phyloP scores from a whole-genome alignment of 345 rosid species.

The Pseudoturritis turrita region DNA sequence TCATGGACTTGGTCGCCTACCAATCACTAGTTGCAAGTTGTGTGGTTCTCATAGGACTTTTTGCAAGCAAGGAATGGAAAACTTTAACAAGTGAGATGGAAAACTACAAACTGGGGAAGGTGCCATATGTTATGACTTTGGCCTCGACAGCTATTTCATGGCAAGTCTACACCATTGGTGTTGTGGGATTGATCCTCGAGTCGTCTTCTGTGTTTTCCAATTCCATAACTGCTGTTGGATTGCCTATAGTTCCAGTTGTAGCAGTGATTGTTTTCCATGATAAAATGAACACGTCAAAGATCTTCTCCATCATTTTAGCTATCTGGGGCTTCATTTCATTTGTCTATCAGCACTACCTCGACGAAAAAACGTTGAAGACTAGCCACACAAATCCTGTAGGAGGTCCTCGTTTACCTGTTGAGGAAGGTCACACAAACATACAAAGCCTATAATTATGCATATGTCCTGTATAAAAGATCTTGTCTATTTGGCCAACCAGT shows the following conservation, averaged over 20 bases:
- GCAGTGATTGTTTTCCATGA: slow-evolving; percentile 50
- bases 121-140: slow-evolving; percentile 44
- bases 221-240: slow-evolving; percentile 37
- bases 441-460: background rate
- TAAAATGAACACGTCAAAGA: slow-evolving; percentile 50
- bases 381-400: background rate
- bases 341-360: slow-evolving; percentile 57
- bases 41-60: slow-evolving; percentile 39
- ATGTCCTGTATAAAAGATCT: background rate
- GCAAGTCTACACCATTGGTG: slow-evolving; percentile 47
- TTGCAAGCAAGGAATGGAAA: slow-evolving; percentile 56
- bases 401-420: slow-evolving; percentile 11
- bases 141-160: slow-evolving; percentile 38
- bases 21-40: slow-evolving; percentile 37
- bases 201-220: slow-evolving; percentile 58
- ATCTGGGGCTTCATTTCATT: slow-evolving; percentile 53
- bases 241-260: slow-evolving; percentile 56
- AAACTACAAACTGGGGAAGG: slow-evolving; percentile 41
- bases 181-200: slow-evolving; percentile 50
- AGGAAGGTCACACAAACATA: slow-evolving; percentile 5
- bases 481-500: background rate
- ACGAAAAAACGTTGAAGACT: slow-evolving; percentile 24
- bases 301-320: slow-evolving; percentile 50
- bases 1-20: slow-evolving; percentile 42
- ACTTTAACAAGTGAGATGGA: slow-evolving; percentile 40